Conservation (phyloP, 176 grass and related monocot genomes). For the Juncus effusus region DNA sequence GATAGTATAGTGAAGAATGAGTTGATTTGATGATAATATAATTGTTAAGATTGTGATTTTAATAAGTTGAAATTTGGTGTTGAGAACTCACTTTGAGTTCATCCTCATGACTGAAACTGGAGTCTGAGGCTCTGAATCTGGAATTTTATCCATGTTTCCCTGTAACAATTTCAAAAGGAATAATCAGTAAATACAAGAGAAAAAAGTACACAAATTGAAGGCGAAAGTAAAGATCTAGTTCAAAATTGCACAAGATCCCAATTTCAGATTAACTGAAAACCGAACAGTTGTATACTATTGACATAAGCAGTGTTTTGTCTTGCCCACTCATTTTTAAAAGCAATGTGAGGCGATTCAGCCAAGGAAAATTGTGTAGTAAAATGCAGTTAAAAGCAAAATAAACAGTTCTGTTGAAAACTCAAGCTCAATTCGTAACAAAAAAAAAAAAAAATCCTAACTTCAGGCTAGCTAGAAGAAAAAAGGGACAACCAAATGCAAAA, state of each 20-base stretch:
- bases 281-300: neutral
- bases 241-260: neutral
- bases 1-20: conserved; percentile 13
- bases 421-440: neutral
- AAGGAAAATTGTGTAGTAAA: neutral
- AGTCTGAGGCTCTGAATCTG: conserved; percentile 80
- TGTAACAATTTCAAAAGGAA: conserved; percentile 38
- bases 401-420: neutral
- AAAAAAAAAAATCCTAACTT: conserved; percentile 14
- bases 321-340: neutral
- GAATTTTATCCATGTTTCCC: conserved; percentile 76
- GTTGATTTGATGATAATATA: conserved; percentile 9
- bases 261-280: conserved; percentile 9
- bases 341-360: neutral
- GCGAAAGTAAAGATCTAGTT: neutral
- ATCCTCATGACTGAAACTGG: conserved; percentile 70
- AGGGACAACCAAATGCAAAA: conserved; percentile 9
- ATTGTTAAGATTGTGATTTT: conserved; percentile 7
- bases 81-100: conserved; percentile 64
- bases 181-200: conserved; percentile 12
- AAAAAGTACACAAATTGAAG: neutral
- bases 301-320: neutral
- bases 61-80: neutral
- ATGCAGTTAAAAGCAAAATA: conserved; percentile 1
- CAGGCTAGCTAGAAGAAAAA: conserved; percentile 18